These are phyloP conservation scores for Lolium perenne DNA, from an alignment of 176 grass and related monocot species.

Conservation along the genomic window DNA sequence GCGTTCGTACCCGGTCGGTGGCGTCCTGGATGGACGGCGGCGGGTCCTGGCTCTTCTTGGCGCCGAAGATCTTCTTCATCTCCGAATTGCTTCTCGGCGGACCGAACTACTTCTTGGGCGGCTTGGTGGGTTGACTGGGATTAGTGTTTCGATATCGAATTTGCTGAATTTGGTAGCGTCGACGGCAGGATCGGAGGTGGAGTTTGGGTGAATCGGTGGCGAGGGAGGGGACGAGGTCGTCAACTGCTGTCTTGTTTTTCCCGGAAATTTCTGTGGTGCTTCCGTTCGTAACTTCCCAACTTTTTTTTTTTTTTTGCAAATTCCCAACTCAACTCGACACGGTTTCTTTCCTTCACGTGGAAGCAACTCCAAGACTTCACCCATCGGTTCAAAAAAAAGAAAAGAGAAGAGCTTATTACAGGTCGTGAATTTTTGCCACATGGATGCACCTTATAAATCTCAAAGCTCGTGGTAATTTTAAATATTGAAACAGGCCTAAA, in stretches of 20 bases:
- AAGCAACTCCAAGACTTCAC: no score
- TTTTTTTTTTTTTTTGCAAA: not conserved
- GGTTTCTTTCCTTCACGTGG: no score
- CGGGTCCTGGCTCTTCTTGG: constrained; percentile 92
- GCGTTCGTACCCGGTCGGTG: constrained; percentile 64
- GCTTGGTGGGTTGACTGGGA: not conserved
- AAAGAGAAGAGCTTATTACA: no score
- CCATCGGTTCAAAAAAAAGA: no score
- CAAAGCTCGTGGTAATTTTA: no score
- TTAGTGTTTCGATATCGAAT: not conserved
- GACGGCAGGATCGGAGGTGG: not conserved
- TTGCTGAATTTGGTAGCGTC: not conserved
- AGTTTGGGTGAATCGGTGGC: not conserved
- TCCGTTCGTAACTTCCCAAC: not conserved
- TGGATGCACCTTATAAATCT: no score
- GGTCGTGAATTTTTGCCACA: no score
- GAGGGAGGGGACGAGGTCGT: not conserved
- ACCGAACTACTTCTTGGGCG: not conserved
- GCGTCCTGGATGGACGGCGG: constrained; percentile 87
- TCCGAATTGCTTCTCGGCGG: not conserved
- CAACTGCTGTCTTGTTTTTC: not conserved
- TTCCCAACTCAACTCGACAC: no score
- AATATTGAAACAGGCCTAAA: no score
- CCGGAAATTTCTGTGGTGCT: not conserved
- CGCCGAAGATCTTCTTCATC: constrained; percentile 98